Evolutionary conservation across 2,329 filamentous ascomycete genomes (phyloP).

Genomic region (Fusarium coffeatum): DNA sequence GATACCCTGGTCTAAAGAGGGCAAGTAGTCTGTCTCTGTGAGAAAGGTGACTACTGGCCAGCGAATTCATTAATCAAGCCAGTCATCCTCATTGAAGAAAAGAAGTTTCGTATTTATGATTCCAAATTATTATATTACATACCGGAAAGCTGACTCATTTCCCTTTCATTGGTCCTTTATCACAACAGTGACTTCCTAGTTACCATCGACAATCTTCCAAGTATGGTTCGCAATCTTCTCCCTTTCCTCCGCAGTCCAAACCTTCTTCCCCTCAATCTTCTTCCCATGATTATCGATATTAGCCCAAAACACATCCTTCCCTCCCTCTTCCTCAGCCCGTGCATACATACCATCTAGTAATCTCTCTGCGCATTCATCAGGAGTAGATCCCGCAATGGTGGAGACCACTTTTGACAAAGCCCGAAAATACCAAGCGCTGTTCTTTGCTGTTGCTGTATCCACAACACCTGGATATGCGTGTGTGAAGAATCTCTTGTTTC

Average conservation of each 20-base stretch:
- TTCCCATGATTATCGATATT: conserved; percentile 45
- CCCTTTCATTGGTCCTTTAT: neutral
- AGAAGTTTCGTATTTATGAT: neutral
- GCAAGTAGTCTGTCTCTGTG: too few relatives aligned
- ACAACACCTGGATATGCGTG: conserved; percentile 57
- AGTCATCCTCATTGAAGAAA: too few relatives aligned
- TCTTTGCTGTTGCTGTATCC: conserved; percentile 38
- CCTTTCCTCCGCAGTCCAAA: conserved; percentile 47
- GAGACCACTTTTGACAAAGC: neutral
- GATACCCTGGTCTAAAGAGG: too few relatives aligned
- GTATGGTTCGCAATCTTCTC: conserved; percentile 49
- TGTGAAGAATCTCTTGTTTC: conserved; percentile 49
- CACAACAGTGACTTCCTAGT: neutral
- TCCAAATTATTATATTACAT: neutral
- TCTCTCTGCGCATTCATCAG: neutral
- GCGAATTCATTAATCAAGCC: too few relatives aligned
- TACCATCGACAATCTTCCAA: conserved; percentile 47
- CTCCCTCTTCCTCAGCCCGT: neutral
- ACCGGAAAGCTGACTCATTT: neutral
- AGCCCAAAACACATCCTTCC: conserved; percentile 43
- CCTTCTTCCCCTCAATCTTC: conserved; percentile 45
- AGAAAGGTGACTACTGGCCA: too few relatives aligned
- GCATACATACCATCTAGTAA: neutral
- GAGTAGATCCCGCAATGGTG: neutral
- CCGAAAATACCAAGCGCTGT: neutral